Percentiles rank a stretch among this genome's conserved stretches.
phyloP scores from a whole-genome alignment of 139 green algal species.

The Chlorella sp. region DNA sequence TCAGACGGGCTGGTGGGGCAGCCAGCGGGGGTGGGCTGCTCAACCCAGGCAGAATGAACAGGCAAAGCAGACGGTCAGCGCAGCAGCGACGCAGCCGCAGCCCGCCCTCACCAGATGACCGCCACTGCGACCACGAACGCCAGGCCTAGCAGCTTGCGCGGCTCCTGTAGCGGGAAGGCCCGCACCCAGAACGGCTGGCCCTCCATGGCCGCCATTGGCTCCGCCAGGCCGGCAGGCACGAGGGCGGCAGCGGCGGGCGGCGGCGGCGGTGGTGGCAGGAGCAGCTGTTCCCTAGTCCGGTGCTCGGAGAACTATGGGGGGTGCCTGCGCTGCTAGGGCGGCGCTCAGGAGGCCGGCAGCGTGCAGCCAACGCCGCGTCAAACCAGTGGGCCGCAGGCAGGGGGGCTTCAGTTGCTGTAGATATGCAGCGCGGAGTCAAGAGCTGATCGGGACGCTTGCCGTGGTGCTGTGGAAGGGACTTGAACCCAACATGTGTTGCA shows the following conservation, averaged over 20 bases:
- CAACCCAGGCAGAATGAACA: too few species aligned
- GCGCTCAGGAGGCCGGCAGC: neutral
- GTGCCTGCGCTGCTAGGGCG: neutral
- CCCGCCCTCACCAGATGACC: slow-evolving; percentile 29
- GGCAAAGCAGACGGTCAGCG: too few species aligned
- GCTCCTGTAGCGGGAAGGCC: slow-evolving; percentile 19
- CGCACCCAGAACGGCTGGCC: neutral
- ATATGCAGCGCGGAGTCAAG: too few species aligned
- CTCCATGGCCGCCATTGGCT: neutral
- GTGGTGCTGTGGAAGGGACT: too few species aligned
- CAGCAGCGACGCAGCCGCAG: too few species aligned
- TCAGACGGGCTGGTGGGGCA: too few species aligned
- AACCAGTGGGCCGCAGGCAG: too few species aligned
- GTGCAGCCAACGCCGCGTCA: too few species aligned
- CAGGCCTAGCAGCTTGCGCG: slow-evolving; percentile 33
- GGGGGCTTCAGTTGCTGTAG: too few species aligned
- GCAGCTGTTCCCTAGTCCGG: neutral
- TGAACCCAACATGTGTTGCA: too few species aligned
- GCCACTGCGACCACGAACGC: slow-evolving; percentile 35
- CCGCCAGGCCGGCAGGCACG: neutral
- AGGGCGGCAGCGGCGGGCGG: neutral
- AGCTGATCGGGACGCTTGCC: too few species aligned
- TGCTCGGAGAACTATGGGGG: neutral
- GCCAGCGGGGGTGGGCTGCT: too few species aligned
- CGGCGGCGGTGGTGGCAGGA: neutral